Conservation (phyloP, 208 protist species). For the Angomonas ambiguus region DNA sequence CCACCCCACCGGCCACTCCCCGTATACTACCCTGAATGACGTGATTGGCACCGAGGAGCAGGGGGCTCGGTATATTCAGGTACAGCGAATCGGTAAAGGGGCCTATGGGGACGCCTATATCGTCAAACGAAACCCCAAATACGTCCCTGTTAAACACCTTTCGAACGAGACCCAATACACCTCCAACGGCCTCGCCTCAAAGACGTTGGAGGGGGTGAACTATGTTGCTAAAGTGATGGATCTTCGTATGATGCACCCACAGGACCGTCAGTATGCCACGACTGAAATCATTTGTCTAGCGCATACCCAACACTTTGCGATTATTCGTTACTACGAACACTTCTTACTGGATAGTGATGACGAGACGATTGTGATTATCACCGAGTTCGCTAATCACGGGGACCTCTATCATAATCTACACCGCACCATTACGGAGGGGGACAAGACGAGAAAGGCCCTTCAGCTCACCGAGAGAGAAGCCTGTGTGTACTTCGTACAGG, state of each 20-base stretch:
- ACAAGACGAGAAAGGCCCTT: conserved; percentile 8
- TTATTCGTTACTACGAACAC: conserved; percentile 81
- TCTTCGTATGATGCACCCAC: conserved; percentile 52
- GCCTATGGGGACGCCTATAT: conserved; percentile 88
- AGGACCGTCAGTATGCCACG: conserved; percentile 65
- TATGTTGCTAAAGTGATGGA: conserved; percentile 89
- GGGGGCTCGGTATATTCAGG: conserved; percentile 55
- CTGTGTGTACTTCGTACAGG: conserved; percentile 75
- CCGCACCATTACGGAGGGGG: neutral
- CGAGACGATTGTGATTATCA: conserved; percentile 81
- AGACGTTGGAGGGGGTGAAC: conserved; percentile 26
- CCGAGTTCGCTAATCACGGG: conserved; percentile 85
- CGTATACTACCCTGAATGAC: conserved; percentile 18
- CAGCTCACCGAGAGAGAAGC: conserved; percentile 67
- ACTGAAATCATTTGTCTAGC: conserved; percentile 90
- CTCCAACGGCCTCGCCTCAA: conserved; percentile 23
- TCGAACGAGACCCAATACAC: conserved; percentile 25
- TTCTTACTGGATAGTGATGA: conserved; percentile 72
- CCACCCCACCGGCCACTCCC: neutral
- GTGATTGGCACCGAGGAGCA: conserved; percentile 21
- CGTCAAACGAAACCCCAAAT: conserved; percentile 56
- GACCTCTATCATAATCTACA: conserved; percentile 73
- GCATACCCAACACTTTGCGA: conserved; percentile 72
- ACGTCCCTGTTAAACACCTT: conserved; percentile 24
- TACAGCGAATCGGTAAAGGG: conserved; percentile 80